Evolutionary conservation across 148 eudicot genomes (phyloP).

Genomic region (Fagopyrum tataricum): DNA sequence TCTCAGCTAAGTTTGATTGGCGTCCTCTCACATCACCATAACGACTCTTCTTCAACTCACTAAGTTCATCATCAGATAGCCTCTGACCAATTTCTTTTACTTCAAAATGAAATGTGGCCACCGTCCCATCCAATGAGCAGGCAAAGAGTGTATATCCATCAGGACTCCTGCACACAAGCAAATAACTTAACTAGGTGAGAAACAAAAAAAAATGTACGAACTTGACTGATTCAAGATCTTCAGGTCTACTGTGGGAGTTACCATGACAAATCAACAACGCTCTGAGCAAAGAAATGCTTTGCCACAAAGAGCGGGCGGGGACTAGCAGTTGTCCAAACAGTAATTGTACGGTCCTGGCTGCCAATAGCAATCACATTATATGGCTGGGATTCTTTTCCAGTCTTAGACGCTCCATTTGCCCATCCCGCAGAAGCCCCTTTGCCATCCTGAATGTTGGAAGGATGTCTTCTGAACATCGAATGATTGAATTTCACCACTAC

Average conservation of each 20-base stretch:
- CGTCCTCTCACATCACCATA: constrained; percentile 95
- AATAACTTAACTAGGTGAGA: neutral
- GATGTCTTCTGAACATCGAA: constrained; percentile 73
- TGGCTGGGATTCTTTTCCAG: constrained; percentile 74
- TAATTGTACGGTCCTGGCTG: constrained; percentile 96
- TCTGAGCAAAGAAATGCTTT: constrained; percentile 86
- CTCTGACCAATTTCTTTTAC: constrained; percentile 76
- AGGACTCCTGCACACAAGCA: constrained; percentile 68
- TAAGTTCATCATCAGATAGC: constrained; percentile 67
- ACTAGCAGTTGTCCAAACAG: constrained; percentile 99
- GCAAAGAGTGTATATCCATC: constrained; percentile 96
- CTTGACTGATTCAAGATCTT: neutral
- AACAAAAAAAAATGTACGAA: neutral
- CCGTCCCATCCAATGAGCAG: constrained; percentile 91
- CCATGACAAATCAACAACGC: constrained; percentile 98
- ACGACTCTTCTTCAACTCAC: constrained; percentile 72
- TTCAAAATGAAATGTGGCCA: constrained; percentile 87
- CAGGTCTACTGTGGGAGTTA: constrained; percentile 16
- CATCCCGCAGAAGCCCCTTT: constrained; percentile 66
- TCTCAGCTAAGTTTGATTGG: constrained; percentile 85
- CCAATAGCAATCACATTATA: constrained; percentile 95
- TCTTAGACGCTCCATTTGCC: constrained; percentile 74
- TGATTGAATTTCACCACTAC: constrained; percentile 94
- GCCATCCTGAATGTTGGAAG: constrained; percentile 41
- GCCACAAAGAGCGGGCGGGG: constrained; percentile 98